Percentiles rank a stretch among this genome's conserved stretches.
Conservation (phyloP, 148 eudicot species). For the Nepenthes gracilis region DNA sequence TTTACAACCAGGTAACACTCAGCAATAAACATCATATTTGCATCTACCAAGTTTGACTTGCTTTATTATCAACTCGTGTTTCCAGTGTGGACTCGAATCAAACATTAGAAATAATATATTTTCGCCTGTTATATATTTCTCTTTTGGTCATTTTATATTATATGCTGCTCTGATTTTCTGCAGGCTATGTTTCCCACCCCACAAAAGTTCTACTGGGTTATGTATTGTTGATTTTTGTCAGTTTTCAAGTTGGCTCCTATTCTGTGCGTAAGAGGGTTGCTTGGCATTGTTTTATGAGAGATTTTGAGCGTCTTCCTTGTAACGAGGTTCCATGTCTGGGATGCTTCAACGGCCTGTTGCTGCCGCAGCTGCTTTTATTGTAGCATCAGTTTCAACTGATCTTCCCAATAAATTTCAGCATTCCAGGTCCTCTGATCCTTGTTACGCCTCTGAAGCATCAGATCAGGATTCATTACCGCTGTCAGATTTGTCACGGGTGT, state of each 20-base stretch:
- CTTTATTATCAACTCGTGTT: neutral
- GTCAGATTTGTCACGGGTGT: conserved; percentile 54
- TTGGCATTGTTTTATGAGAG: conserved; percentile 23
- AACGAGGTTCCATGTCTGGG: conserved; percentile 68
- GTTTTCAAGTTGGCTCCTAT: neutral
- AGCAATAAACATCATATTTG: conserved; percentile 3
- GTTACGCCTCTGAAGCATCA: conserved; percentile 23
- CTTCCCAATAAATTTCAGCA: conserved; percentile 44
- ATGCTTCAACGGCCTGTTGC: conserved; percentile 61
- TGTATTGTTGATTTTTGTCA: neutral
- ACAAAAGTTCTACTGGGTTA: no score
- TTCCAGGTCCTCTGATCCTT: conserved; percentile 26
- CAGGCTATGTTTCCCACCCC: neutral
- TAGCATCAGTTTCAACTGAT: conserved; percentile 77
- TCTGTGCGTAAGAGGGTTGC: neutral
- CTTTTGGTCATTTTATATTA: no score
- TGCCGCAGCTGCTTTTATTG: conserved; percentile 78
- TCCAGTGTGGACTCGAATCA: no score
- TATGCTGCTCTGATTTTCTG: neutral
- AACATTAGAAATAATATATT: no score
- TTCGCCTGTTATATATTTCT: no score
- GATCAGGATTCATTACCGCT: conserved; percentile 14
- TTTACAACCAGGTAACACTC: conserved; percentile 7
- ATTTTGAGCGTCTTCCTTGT: conserved; percentile 11
- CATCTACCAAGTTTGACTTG: conserved; percentile 5